Percentiles rank a stretch among this genome's conserved stretches.
Conservation (phyloP, 768 basidiomycete species). For the Lactifluus echinatus region DNA sequence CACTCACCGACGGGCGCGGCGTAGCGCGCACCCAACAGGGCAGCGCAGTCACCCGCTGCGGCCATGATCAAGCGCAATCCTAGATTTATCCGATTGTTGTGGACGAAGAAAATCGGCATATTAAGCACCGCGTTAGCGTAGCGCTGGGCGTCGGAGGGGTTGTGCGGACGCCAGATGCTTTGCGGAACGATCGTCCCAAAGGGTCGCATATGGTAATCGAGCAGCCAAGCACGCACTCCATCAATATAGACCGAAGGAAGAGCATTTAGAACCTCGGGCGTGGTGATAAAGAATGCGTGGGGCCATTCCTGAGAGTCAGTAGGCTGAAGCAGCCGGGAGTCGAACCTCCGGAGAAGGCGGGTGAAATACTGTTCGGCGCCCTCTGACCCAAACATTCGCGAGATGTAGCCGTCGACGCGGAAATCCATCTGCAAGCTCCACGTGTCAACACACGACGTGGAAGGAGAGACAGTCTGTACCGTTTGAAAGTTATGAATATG, state of each 20-base stretch:
- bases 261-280: neutral
- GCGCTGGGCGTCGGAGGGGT: slow-evolving; percentile 1
- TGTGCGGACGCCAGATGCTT: neutral
- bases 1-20: neutral
- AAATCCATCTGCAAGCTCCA: neutral
- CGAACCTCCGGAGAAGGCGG: neutral
- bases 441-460: neutral
- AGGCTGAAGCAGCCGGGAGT: neutral
- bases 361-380: neutral
- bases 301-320: neutral
- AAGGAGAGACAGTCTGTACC: neutral
- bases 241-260: neutral
- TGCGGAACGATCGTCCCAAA: slow-evolving; percentile 7
- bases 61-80: neutral
- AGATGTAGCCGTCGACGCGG: neutral
- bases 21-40: neutral
- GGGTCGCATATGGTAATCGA: neutral
- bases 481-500: neutral
- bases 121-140: neutral
- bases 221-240: neutral
- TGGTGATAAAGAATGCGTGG: neutral
- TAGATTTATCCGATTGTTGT: neutral
- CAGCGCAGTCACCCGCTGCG: neutral
- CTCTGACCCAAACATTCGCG: neutral
- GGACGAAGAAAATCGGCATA: slow-evolving; percentile 16